phyloP scores from a whole-genome alignment of 805 yeast species.

The Suhomyces prunicola region DNA sequence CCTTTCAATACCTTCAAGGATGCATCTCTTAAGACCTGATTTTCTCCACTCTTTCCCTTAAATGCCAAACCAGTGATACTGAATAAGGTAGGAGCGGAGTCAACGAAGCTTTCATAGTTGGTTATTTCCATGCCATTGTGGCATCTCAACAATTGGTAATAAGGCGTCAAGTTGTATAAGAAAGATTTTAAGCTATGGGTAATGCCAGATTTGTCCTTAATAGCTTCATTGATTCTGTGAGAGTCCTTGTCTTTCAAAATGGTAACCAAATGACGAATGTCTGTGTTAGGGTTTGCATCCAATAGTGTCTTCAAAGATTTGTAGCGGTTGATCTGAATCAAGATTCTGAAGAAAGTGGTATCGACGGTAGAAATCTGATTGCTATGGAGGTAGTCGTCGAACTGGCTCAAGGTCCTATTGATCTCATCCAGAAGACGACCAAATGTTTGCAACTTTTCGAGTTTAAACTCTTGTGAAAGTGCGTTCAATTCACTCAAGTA shows the following conservation, averaged over 20 bases:
- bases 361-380: constrained; percentile 5
- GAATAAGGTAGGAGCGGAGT: constrained; percentile 3
- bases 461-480: constrained; percentile 21
- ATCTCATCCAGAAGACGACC: constrained; percentile 16
- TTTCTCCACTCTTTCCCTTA: background rate
- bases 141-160: constrained; percentile 7
- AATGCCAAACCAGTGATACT: background rate
- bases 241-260: constrained; percentile 10
- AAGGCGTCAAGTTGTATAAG: constrained; percentile 1
- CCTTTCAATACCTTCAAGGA: constrained; percentile 4
- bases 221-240: constrained; percentile 3
- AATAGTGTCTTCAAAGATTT: constrained; percentile 19
- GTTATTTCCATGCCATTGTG: background rate
- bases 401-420: constrained; percentile 15
- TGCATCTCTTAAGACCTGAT: background rate
- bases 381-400: constrained; percentile 13
- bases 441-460: constrained; percentile 11
- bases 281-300: constrained; percentile 9
- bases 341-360: constrained; percentile 15
- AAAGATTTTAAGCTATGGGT: background rate
- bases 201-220: constrained; percentile 6
- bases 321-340: constrained; percentile 25
- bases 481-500: constrained; percentile 18
- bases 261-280: constrained; percentile 7
- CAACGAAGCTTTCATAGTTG: constrained; percentile 3